These are phyloP conservation scores for Cyberlindnera xylosilytica DNA, from an alignment of 805 yeast species.

Conservation along the genomic window DNA sequence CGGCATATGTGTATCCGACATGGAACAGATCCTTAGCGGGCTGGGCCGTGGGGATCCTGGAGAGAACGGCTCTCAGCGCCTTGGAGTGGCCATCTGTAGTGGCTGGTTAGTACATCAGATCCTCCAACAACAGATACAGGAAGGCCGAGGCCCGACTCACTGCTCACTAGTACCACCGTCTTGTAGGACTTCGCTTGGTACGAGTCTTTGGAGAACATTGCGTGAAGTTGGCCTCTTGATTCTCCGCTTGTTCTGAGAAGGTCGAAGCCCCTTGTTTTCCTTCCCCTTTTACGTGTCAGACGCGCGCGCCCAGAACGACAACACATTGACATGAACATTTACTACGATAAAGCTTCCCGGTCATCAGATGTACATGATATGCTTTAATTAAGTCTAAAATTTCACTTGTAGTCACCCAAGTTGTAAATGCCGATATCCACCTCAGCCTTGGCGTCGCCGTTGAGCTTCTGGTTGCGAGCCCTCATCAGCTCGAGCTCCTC, in stretches of 20 bases:
- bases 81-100: neutral
- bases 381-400: too few relatives aligned
- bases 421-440: slow-evolving; percentile 62
- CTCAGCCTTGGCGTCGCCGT: slow-evolving; percentile 78
- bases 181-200: neutral
- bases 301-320: too few relatives aligned
- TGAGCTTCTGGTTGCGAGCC: slow-evolving; percentile 65
- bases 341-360: too few relatives aligned
- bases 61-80: neutral
- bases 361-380: too few relatives aligned
- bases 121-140: too few relatives aligned
- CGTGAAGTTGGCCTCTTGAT: too few relatives aligned
- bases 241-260: too few relatives aligned
- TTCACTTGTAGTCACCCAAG: slow-evolving; percentile 47
- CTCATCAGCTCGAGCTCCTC: slow-evolving; percentile 79
- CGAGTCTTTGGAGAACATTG: too few relatives aligned
- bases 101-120: neutral
- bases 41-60: neutral
- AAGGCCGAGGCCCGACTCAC: neutral
- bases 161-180: neutral
- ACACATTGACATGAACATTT: too few relatives aligned
- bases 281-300: too few relatives aligned
- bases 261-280: too few relatives aligned
- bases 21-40: slow-evolving; percentile 1
- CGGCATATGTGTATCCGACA: slow-evolving; percentile 19